Percentiles rank a stretch among this genome's conserved stretches.
These are phyloP conservation scores for Amanita subjunquillea DNA, from an alignment of 768 basidiomycete species.

Conservation along the genomic window DNA sequence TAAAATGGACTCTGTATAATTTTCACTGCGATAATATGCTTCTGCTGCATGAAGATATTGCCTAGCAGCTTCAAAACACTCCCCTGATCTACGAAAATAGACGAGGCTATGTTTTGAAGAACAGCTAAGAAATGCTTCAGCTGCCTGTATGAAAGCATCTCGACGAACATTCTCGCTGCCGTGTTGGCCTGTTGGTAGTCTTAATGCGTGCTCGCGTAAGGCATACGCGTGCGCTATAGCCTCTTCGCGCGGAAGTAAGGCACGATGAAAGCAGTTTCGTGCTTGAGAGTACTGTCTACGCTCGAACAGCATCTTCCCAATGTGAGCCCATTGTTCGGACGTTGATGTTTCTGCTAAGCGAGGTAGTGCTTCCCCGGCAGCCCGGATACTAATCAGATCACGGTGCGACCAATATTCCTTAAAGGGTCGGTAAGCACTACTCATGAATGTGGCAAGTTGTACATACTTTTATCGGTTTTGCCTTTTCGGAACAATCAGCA, in stretches of 20 bases:
- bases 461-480: slow-evolving; percentile 48
- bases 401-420: slow-evolving; percentile 43
- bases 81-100: slow-evolving; percentile 33
- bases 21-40: slow-evolving; percentile 28
- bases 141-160: slow-evolving; percentile 32
- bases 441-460: neutral
- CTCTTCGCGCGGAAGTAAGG: slow-evolving; percentile 28
- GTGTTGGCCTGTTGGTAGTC: slow-evolving; percentile 12
- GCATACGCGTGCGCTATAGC: slow-evolving; percentile 41
- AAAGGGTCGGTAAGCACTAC: neutral
- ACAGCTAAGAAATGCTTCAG: slow-evolving; percentile 37
- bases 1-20: slow-evolving; percentile 33
- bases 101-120: slow-evolving; percentile 16
- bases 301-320: slow-evolving; percentile 24
- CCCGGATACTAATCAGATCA: slow-evolving; percentile 36
- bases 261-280: slow-evolving; percentile 20
- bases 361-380: slow-evolving; percentile 38
- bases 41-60: slow-evolving; percentile 33
- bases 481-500: slow-evolving; percentile 46
- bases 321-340: slow-evolving; percentile 24
- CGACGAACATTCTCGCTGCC: slow-evolving; percentile 12
- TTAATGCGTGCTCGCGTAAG: slow-evolving; percentile 39
- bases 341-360: slow-evolving; percentile 46
- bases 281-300: slow-evolving; percentile 35
- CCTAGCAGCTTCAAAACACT: slow-evolving; percentile 32